Base-by-base conservation (phyloP, 257 asterid genomes). In the Nicotiana undulata region DNA sequence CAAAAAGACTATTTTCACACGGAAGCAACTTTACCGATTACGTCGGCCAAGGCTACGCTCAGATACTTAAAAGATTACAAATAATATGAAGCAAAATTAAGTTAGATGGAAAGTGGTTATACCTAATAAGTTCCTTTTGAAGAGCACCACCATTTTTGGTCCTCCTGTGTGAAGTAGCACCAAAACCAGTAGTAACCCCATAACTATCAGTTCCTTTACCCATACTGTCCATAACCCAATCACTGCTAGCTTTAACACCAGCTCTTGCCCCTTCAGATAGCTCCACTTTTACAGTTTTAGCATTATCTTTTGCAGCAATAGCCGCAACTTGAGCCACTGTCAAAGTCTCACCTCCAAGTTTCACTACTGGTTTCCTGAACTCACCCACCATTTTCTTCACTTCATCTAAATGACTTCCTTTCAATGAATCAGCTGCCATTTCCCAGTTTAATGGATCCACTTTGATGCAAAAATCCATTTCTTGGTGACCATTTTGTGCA, bases 201-300 rank as follows among this genome's bases (percentile, higher is more conserved):
- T 94, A 93, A 3, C 98, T 94, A 61, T 94, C 98, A 1, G 97
- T 93, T 4, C 98, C 98, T 32, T 92, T 94, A 5, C 72, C 80
- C 98, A 94, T 90, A 24, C 98, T 92, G 15, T 94, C 97, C 97
- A 94, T 92, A 3, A 94, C 97, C 98, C 98, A 93, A 7, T 94
- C 98, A 67, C 98, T 92, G 82, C 98, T 94, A 16, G 98, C 98
- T 90, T 94, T 92, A 20, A 94, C 98, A 40, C 91, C 98, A 10
- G 90, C 94, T 79, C 97, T 80, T 3, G 98, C 84, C 46, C 86
- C 81, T 88, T 95, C 98, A 60, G 97, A 85, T 49, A 95, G 90
- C 91, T 91, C 97, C 85, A 95, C 98, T 78, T 78, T 86, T 61
- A 93, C 95, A 1, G 16, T 72, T 46, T 22, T 55, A 6, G 63